These are phyloP conservation scores for Suillus occidentalis DNA, from an alignment of 768 basidiomycete species.

Conservation along the genomic window DNA sequence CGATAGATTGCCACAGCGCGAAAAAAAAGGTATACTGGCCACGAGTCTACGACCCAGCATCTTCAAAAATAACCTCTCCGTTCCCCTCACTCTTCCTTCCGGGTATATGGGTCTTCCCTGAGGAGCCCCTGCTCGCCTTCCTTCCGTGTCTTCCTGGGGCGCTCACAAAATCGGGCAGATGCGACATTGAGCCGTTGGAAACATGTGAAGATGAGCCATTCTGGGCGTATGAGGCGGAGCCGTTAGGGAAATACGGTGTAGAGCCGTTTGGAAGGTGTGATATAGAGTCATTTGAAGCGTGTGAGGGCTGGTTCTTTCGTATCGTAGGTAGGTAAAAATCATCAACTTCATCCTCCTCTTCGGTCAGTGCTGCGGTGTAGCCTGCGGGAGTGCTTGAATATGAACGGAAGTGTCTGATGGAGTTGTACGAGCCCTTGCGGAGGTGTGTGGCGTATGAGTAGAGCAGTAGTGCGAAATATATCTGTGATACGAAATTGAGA, in stretches of 20 bases:
- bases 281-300: background rate
- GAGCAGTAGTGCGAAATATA: conserved; percentile 86
- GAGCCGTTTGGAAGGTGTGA: conserved; percentile 5
- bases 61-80: conserved; percentile 60
- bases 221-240: background rate
- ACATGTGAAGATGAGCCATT: conserved; percentile 1
- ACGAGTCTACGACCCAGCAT: background rate
- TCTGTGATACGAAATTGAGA: conserved; percentile 41
- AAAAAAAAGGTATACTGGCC: background rate
- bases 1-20: background rate
- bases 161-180: conserved; percentile 64
- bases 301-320: conserved; percentile 37
- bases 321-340: conserved; percentile 70
- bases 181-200: conserved; percentile 44
- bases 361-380: conserved; percentile 33
- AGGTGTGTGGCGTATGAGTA: conserved; percentile 95
- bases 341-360: conserved; percentile 65
- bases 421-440: conserved; percentile 85
- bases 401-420: conserved; percentile 51
- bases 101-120: conserved; percentile 33
- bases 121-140: conserved; percentile 25
- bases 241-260: background rate
- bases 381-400: conserved; percentile 20
- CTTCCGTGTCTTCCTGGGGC: conserved; percentile 43
- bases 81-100: conserved; percentile 42